phyloP scores from a whole-genome alignment of 2,329 filamentous ascomycete genomes.

The Blastomyces percursus region DNA sequence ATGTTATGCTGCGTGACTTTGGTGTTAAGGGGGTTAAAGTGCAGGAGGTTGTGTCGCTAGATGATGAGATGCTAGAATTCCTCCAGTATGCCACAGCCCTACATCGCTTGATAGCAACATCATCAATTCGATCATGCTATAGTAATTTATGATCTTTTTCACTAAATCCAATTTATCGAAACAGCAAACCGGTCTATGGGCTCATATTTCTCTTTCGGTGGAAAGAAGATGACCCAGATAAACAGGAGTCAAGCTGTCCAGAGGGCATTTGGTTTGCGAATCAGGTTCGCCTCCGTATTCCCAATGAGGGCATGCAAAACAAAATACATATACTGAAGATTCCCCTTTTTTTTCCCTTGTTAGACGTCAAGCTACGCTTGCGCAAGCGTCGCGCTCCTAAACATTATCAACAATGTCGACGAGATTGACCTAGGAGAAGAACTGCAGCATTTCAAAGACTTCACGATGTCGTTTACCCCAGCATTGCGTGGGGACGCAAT shows the following conservation, averaged over 20 bases:
- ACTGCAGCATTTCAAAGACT: slow-evolving; percentile 60
- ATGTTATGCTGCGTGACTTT: slow-evolving; percentile 67
- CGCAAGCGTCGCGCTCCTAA: slow-evolving; percentile 82
- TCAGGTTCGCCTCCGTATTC: slow-evolving; percentile 45
- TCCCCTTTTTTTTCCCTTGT: background rate
- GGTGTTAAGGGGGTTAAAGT: slow-evolving; percentile 46
- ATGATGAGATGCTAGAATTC: slow-evolving; percentile 51
- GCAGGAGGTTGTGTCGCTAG: slow-evolving; percentile 49
- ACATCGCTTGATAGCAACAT: background rate
- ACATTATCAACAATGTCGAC: slow-evolving; percentile 79
- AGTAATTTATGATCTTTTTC: background rate
- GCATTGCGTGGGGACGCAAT: slow-evolving; percentile 66
- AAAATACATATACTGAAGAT: background rate
- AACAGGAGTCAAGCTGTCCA: slow-evolving; percentile 46
- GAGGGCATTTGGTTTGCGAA: slow-evolving; percentile 84
- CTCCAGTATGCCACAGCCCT: slow-evolving; percentile 44
- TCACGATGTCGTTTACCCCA: slow-evolving; percentile 58
- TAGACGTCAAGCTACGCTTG: slow-evolving; percentile 76
- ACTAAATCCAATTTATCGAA: slow-evolving; percentile 2
- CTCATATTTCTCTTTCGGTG: slow-evolving; percentile 83
- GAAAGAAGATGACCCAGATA: slow-evolving; percentile 45
- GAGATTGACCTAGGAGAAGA: slow-evolving; percentile 57
- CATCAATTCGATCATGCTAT: background rate
- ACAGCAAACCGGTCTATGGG: slow-evolving; percentile 63
- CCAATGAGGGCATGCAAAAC: background rate